These are phyloP conservation scores for Blepharisma undulans DNA, from an alignment of 169 alveolate genomes.

Conservation along the genomic window DNA sequence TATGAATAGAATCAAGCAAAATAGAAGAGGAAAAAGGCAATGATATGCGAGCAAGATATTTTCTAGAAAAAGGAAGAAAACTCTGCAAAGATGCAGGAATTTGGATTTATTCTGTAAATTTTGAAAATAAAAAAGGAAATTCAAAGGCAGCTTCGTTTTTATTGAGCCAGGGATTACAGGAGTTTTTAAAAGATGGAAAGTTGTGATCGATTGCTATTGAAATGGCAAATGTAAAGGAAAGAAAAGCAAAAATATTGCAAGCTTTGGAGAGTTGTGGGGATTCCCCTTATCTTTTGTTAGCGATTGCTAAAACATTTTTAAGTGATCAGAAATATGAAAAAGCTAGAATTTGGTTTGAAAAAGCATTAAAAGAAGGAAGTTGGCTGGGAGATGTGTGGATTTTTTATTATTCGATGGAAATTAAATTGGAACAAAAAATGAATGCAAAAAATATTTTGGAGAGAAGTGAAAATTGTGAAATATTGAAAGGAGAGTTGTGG, in stretches of 20 bases:
- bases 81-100: slow-evolving; percentile 83
- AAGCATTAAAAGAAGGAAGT: slow-evolving; percentile 90
- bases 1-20: slow-evolving; percentile 89
- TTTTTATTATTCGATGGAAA: slow-evolving; percentile 90
- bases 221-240: slow-evolving; percentile 27
- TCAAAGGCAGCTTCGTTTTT: slow-evolving; percentile 2
- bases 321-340: slow-evolving; percentile 89
- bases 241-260: slow-evolving; percentile 88
- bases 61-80: slow-evolving; percentile 89
- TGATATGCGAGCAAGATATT: slow-evolving; percentile 91
- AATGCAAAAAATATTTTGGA: neutral
- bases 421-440: slow-evolving; percentile 77
- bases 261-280: slow-evolving; percentile 94
- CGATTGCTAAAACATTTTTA: slow-evolving; percentile 93
- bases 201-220: slow-evolving; percentile 37
- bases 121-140: slow-evolving; percentile 46
- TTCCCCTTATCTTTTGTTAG: slow-evolving; percentile 91
- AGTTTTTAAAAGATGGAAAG: slow-evolving; percentile 48
- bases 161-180: slow-evolving; percentile 31
- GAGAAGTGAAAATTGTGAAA: neutral
- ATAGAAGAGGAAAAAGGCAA: slow-evolving; percentile 91
- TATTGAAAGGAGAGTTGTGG: neutral
- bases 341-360: slow-evolving; percentile 95
- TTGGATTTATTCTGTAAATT: slow-evolving; percentile 42
- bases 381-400: slow-evolving; percentile 96